Evolutionary conservation across 306 rosid species (phyloP).

Genomic region (Vigna trinervia): DNA sequence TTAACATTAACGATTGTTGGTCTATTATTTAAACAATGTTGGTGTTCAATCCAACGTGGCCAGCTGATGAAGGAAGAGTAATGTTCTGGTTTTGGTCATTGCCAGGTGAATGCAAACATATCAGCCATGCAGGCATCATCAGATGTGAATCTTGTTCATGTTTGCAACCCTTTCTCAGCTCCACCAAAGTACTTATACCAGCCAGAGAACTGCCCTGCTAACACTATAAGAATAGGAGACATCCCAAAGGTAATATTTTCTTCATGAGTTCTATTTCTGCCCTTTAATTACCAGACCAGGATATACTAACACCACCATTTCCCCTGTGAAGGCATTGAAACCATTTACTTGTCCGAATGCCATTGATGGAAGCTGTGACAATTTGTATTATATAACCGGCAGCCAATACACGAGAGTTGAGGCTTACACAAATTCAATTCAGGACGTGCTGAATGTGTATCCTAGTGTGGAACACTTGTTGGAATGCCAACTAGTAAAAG

Average conservation of each 20-base stretch:
- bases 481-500: conserved; percentile 70
- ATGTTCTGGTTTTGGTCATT: conserved; percentile 36
- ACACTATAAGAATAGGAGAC: conserved; percentile 72
- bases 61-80: conserved; percentile 2
- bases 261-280: neutral
- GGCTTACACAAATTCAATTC: conserved; percentile 70
- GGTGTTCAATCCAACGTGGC: neutral
- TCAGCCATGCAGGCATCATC: conserved; percentile 46
- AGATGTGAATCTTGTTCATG: conserved; percentile 44
- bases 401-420: conserved; percentile 57
- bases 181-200: conserved; percentile 78
- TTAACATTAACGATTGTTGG: neutral
- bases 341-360: conserved; percentile 50
- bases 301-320: neutral
- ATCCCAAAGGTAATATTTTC: conserved; percentile 64
- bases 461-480: conserved; percentile 76
- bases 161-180: conserved; percentile 87
- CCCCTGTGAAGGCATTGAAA: conserved; percentile 61
- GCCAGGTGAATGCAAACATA: conserved; percentile 72
- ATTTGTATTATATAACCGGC: conserved; percentile 44
- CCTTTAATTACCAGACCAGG: conserved; percentile 14
- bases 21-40: conserved; percentile 9
- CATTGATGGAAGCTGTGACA: conserved; percentile 53
- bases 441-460: conserved; percentile 62
- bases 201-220: conserved; percentile 68